Conservation (phyloP, 2,329 filamentous ascomycete species). For the Penicillium concentricum region DNA sequence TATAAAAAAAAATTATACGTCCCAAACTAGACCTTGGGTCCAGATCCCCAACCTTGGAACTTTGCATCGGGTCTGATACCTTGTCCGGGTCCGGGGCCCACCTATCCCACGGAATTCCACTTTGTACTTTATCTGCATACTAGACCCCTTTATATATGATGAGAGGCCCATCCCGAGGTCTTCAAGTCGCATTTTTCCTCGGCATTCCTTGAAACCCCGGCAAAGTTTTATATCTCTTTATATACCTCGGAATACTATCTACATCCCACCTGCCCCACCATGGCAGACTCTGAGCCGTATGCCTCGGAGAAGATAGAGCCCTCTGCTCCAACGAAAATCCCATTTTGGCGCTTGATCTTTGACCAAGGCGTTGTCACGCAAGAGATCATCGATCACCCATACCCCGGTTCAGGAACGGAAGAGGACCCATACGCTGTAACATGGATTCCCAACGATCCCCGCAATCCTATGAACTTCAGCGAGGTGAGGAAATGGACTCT, state of each 20-base stretch:
- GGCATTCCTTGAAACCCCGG: background rate
- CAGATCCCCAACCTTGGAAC: background rate
- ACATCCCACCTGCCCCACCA: slow-evolving; percentile 16
- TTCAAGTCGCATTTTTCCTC: background rate
- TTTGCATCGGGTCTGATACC: background rate
- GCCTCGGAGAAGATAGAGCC: slow-evolving; percentile 30
- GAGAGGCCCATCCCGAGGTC: background rate
- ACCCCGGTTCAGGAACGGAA: slow-evolving; percentile 61
- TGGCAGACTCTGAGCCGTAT: slow-evolving; percentile 27
- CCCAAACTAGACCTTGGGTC: background rate
- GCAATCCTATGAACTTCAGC: slow-evolving; percentile 64
- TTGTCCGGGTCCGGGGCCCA: background rate
- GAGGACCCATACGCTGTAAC: slow-evolving; percentile 68
- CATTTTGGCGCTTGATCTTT: slow-evolving; percentile 54
- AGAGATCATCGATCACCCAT: slow-evolving; percentile 56
- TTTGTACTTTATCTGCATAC: background rate
- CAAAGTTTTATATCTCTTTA: too few species aligned
- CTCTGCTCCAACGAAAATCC: slow-evolving; percentile 28
- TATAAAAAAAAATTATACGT: background rate
- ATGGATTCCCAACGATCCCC: slow-evolving; percentile 65
- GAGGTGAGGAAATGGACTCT: slow-evolving; percentile 63
- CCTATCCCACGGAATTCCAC: background rate
- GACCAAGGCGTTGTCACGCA: slow-evolving; percentile 60
- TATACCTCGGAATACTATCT: background rate
- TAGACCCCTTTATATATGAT: background rate